Conservation (phyloP, 164 flowering plant genomes). For the Berberis thunbergii region DNA sequence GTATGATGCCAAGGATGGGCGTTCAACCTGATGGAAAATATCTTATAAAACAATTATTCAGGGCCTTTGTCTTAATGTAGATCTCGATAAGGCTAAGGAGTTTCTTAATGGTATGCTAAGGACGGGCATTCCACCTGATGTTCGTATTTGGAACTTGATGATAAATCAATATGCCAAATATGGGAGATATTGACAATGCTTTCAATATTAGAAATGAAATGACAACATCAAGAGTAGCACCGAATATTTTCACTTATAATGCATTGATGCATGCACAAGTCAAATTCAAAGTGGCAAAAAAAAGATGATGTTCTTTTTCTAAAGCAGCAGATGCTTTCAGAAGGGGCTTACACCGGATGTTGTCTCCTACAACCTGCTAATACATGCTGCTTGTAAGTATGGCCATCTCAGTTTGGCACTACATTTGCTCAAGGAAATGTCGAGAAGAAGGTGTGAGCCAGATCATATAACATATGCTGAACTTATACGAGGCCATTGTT, state of each 20-base stretch:
- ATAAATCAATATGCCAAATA: slow-evolving; percentile 52
- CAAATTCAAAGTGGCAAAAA: slow-evolving; percentile 25
- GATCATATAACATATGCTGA: slow-evolving; percentile 64
- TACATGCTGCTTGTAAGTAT: slow-evolving; percentile 44
- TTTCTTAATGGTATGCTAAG: slow-evolving; percentile 38
- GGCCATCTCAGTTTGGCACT: slow-evolving; percentile 35
- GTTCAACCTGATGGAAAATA: slow-evolving; percentile 51
- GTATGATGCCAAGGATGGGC: slow-evolving; percentile 39
- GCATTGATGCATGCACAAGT: slow-evolving; percentile 45
- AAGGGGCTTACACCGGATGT: slow-evolving; percentile 48
- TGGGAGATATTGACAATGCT: slow-evolving; percentile 39
- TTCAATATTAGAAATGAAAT: slow-evolving; percentile 39
- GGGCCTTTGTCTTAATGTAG: slow-evolving; percentile 47
- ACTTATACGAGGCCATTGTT: slow-evolving; percentile 46
- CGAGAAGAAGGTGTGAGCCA: slow-evolving; percentile 38
- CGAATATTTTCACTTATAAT: slow-evolving; percentile 67
- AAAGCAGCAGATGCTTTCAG: slow-evolving; percentile 43
- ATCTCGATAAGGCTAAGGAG: slow-evolving; percentile 34
- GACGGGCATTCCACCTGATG: slow-evolving; percentile 21
- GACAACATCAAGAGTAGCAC: slow-evolving; percentile 39
- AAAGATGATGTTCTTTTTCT: slow-evolving; percentile 32
- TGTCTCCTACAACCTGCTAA: slow-evolving; percentile 62
- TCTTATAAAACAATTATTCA: slow-evolving; percentile 54
- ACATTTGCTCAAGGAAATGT: slow-evolving; percentile 54
- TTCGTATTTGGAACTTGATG: slow-evolving; percentile 58